phyloP scores from a whole-genome alignment of 2,329 filamentous ascomycete genomes.

The Alternaria sp. region DNA sequence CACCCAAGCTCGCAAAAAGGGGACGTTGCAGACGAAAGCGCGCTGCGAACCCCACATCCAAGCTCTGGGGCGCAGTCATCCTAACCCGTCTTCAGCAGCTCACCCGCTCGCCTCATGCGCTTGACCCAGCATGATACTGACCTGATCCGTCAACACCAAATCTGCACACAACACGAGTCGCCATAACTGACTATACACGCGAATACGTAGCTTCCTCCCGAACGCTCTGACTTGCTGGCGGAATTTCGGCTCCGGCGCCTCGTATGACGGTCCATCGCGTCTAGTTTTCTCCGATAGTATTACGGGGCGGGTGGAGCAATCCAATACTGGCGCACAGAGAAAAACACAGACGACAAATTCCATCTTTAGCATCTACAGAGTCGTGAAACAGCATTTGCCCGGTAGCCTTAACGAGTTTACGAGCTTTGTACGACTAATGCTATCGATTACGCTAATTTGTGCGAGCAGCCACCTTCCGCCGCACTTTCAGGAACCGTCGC shows the following conservation, averaged over 20 bases:
- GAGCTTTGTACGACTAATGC: constrained; percentile 5
- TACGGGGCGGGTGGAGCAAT: constrained; percentile 14
- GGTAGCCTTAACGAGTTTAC: constrained; percentile 1
- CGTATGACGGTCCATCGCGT: constrained; percentile 14
- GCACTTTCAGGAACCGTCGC: not conserved
- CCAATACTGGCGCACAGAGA: constrained; percentile 15
- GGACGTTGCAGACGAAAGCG: constrained; percentile 3
- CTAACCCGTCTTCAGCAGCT: constrained; percentile 11
- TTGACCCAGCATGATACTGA: not conserved
- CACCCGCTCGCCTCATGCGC: constrained; percentile 7
- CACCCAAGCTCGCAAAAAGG: constrained; percentile 12
- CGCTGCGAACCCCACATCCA: constrained; percentile 18
- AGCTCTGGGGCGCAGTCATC: constrained; percentile 19
- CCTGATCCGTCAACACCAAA: constrained; percentile 3
- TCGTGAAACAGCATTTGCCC: constrained; percentile 9
- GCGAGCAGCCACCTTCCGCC: constrained; percentile 2
- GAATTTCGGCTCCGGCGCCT: constrained; percentile 13
- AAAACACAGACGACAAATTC: constrained; percentile 14
- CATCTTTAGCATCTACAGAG: constrained; percentile 12
- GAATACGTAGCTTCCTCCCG: constrained; percentile 7
- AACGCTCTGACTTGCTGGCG: constrained; percentile 11
- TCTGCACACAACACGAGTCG: constrained; percentile 8
- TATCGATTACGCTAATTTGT: constrained; percentile 5
- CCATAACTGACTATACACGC: constrained; percentile 4
- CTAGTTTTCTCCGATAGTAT: constrained; percentile 15